phyloP scores from a whole-genome alignment of 2,329 filamentous ascomycete species.

The Arthrobotrys pseudoclavata region DNA sequence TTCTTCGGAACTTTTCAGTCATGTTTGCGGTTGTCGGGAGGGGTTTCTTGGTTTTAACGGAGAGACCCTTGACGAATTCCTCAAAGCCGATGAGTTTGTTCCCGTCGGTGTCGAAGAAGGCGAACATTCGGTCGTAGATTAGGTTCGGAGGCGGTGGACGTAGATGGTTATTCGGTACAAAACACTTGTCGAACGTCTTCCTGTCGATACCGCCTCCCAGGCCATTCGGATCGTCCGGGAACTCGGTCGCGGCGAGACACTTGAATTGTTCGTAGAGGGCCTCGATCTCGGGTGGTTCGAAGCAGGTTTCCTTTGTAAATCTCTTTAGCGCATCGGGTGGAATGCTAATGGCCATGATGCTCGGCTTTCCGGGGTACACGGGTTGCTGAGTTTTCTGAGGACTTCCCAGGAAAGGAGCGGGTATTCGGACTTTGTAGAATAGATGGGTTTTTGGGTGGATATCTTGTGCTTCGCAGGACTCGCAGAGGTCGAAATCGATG shows the following conservation, averaged over 20 bases:
- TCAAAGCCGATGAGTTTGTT: slow-evolving; percentile 92
- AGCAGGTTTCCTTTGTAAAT: slow-evolving; percentile 76
- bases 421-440: slow-evolving; percentile 95
- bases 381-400: slow-evolving; percentile 83
- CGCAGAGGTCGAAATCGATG: slow-evolving; percentile 94
- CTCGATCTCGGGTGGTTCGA: slow-evolving; percentile 89
- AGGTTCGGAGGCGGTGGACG: slow-evolving; percentile 85
- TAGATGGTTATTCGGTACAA: slow-evolving; percentile 86
- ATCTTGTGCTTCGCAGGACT: slow-evolving; percentile 81
- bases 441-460: slow-evolving; percentile 91
- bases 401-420: slow-evolving; percentile 83
- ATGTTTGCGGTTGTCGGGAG: slow-evolving; percentile 73
- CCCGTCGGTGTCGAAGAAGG: slow-evolving; percentile 92
- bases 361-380: slow-evolving; percentile 90
- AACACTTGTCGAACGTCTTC: slow-evolving; percentile 90
- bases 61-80: slow-evolving; percentile 88
- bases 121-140: slow-evolving; percentile 95
- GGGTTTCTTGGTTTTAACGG: slow-evolving; percentile 73
- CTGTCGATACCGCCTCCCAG: slow-evolving; percentile 88
- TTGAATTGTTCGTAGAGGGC: slow-evolving; percentile 97
- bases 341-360: slow-evolving; percentile 77
- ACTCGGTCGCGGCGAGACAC: slow-evolving; percentile 89
- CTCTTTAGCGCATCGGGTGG: slow-evolving; percentile 76
- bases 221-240: slow-evolving; percentile 82
- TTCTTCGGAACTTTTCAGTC: slow-evolving; percentile 78